A percentile compares a stretch with the other conserved stretches of the same genome.
Conservation (phyloP, 139 green algal species). For the Asterochloris sp. region DNA sequence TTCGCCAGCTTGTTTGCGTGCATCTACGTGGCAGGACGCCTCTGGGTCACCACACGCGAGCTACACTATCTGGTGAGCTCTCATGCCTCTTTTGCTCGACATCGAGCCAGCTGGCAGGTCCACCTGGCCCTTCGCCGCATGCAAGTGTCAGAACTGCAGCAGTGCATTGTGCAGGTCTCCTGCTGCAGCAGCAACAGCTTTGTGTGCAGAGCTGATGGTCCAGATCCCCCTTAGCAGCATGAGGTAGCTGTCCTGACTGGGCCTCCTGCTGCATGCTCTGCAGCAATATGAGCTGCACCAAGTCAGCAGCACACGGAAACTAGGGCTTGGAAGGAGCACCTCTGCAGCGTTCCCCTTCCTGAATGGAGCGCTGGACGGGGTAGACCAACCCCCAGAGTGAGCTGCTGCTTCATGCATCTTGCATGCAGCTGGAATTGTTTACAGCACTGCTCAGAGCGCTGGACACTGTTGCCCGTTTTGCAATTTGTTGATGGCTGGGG, state of each 20-base stretch:
- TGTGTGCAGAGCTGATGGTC: no score
- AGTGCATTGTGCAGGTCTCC: neutral
- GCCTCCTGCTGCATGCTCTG: neutral
- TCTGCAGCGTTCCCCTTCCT: constrained; percentile 2
- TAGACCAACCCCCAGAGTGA: constrained; percentile 7
- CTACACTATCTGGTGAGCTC: constrained; percentile 32
- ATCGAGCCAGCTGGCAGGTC: neutral
- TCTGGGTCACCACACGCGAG: constrained; percentile 35
- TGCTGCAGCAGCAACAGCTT: no score
- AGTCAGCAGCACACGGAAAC: neutral
- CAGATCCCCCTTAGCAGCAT: no score
- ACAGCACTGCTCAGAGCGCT: neutral
- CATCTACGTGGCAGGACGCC: constrained; percentile 31
- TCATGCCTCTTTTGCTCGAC: neutral
- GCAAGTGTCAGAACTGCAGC: neutral
- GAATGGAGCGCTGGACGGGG: neutral
- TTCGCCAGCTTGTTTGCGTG: constrained; percentile 29
- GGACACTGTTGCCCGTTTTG: no score
- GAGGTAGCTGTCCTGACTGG: neutral
- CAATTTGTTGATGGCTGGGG: neutral
- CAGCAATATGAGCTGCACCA: constrained; percentile 12
- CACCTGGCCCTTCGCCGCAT: neutral
- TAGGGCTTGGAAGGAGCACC: neutral
- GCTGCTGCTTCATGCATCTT: neutral
- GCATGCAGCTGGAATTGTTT: neutral